Evolutionary conservation across 2,329 filamentous ascomycete species (phyloP), one percentile per base, ranked within the genome.

Genomic region (Periglandula ipomoeae): DNA sequence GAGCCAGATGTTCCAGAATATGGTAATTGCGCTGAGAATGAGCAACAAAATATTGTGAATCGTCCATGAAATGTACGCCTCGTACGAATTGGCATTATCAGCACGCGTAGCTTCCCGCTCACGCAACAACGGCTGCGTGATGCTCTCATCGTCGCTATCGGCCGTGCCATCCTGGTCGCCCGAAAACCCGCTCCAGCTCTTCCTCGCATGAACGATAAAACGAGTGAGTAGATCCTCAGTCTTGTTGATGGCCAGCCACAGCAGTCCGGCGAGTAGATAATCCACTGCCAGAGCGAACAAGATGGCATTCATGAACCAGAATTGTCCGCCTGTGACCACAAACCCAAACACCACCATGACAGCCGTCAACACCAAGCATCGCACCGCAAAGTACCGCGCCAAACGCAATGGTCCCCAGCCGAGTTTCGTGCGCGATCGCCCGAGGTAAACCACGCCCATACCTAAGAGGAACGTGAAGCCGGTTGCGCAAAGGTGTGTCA

Each of bases 1-100:
- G 1, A 73, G 56, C 70, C 70, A 72, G 20, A 70, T 61, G 47
- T 74, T 74, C 70, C 70, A 74, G 58, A 62, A 70, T 19, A 72
- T 71, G 2, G 70, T 63, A 5, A 72, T 53, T 1, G 63, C 30
- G 6, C 58, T 58, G 11, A 72, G 50, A 1, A 53, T 53, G 3
- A 67, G 46, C 5, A 74, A 58, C 9, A 65, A 9, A 2, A 46
- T 49, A 49, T 73, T 74, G 52, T 70, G 68, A 1, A 64, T 8
- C 35, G 70, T 67, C 68, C 69, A 72, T 1, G 70, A 70, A 0
- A 68, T 5, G 3, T 50, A 30, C 23, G 53, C 38, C 43, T 38
- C 23, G 22, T 32, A 34, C 19, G 47, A 49, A 24, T 22, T 17
- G 4, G 26, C 38, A 5, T n/a, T n/a, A n/a, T n/a, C n/a, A n/a